A percentile compares a stretch with the other conserved stretches of the same genome.
Evolutionary conservation across 176 grass and related monocot genomes (phyloP).

Genomic region (Metroxylon sagu): DNA sequence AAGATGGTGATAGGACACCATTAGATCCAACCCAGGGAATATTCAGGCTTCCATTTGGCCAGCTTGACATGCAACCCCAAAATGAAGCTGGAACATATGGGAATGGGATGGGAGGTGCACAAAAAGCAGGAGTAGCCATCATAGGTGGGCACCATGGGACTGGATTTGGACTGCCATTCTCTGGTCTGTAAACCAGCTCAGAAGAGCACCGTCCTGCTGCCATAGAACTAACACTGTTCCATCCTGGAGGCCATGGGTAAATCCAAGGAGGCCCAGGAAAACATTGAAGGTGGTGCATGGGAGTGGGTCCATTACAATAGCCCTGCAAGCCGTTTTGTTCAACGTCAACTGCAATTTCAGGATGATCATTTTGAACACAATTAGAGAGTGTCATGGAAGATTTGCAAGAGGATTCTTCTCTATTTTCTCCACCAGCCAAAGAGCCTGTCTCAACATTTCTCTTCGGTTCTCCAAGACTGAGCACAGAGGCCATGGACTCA

Average conservation of each 20-base stretch:
- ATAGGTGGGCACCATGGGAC: neutral
- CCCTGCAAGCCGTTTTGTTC: neutral
- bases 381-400: neutral
- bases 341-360: neutral
- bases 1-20: neutral
- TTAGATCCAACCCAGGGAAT: neutral
- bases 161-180: neutral
- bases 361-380: neutral
- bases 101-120: neutral
- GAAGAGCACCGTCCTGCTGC: neutral
- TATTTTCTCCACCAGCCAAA: neutral
- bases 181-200: neutral
- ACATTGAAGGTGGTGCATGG: neutral
- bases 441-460: neutral
- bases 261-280: constrained; percentile 4
- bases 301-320: neutral
- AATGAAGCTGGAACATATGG: neutral
- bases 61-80: neutral
- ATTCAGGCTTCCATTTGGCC: neutral
- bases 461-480: constrained; percentile 4
- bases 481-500: constrained; percentile 4
- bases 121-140: neutral
- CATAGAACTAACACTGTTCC: neutral
- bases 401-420: neutral
- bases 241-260: neutral